Conservation (phyloP, 2,329 filamentous ascomycete genomes). For the Sarocladiaceae sp. region DNA sequence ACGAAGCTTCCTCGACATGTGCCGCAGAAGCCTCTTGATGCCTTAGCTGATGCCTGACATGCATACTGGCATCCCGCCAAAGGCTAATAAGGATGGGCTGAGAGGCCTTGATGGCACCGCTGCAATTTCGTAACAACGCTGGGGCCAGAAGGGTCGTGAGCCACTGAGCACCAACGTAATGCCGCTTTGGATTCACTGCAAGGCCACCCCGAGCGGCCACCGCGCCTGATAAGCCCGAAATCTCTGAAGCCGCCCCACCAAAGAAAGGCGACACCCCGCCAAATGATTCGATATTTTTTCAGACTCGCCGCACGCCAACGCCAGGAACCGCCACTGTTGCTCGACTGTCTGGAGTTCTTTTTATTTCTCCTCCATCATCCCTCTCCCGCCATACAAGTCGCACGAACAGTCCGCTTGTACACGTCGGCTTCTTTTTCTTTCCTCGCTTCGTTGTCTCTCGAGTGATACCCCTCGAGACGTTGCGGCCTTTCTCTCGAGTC, state of each 20-base stretch:
- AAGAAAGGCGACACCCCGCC: conserved; percentile 5
- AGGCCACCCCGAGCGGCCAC: too few relatives aligned
- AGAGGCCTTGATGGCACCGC: too few relatives aligned
- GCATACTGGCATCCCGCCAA: too few relatives aligned
- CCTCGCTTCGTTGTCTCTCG: not conserved
- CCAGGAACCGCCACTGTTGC: not conserved
- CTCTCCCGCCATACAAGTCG: conserved; percentile 1
- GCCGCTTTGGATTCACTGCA: too few relatives aligned
- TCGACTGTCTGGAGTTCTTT: conserved; percentile 8
- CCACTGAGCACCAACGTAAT: too few relatives aligned
- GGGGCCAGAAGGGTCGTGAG: too few relatives aligned
- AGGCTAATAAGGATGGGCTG: not conserved
- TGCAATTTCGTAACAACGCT: too few relatives aligned
- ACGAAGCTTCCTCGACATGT: too few relatives aligned
- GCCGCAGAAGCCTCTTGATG: not conserved
- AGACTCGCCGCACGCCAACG: conserved; percentile 3
- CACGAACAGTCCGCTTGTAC: not conserved
- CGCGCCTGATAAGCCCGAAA: conserved; percentile 9
- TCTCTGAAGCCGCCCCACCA: conserved; percentile 9
- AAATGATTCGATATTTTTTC: conserved; percentile 9
- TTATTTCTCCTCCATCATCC: conserved; percentile 8
- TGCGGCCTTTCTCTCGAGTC: conserved; percentile 3
- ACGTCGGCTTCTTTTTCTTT: conserved; percentile 1
- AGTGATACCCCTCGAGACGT: not conserved
- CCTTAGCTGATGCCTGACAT: conserved; percentile 10